Base-by-base conservation (phyloP, 2,329 filamentous ascomycete genomes). In the Neofusicoccum umdonicola region DNA sequence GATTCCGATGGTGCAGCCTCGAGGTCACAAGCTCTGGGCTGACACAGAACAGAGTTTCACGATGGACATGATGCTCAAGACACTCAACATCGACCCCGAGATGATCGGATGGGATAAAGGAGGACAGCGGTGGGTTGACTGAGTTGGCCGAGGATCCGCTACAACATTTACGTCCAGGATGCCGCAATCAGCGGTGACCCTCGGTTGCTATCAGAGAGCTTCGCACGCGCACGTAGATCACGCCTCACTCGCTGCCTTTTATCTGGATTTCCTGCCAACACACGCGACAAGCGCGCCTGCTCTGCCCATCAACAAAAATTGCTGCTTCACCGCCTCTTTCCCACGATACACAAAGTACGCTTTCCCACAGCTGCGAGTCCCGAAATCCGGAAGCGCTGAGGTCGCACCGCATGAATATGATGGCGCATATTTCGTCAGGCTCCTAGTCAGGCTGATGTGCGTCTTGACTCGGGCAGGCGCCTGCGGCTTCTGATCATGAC, bases 51-150 rank as follows among this genome's bases (percentile, higher is more conserved):
- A 88, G 86, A 83, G 83, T 12, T 90, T 90, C 70, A 89, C 87
- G 12, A 88, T 91, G 83, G 86, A 84, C 54, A 86, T 86, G 82
- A 90, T 90, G 88, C 80, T 91, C 15, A 83, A 83, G 68, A 86
- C 83, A 35, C 77, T 90, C 65, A 88, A 89, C 70, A 84, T 90
- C 64, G 86, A 89, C 63, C 75, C 85, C 4, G 77, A 82, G 56
- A 71, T 85, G n/a, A 88, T 91, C 68, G 88, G 88, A 4, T 90
- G 85, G 72, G 86, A 89, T 73, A 80, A 81, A 65, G 74, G 79
- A 12, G 74, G 77, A 62, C 84, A 88, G 72, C 78, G 79, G 71
- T 90, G 88, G 88, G 76, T 82, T 58, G 81, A 81, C 66, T 85
- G 74, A 83, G 39, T 56, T 63, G 61, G 27, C 42, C 41, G 56